Evolutionary conservation across 108 stramenopile species (phyloP).

Genomic region (Discostella stelligeroides): DNA sequence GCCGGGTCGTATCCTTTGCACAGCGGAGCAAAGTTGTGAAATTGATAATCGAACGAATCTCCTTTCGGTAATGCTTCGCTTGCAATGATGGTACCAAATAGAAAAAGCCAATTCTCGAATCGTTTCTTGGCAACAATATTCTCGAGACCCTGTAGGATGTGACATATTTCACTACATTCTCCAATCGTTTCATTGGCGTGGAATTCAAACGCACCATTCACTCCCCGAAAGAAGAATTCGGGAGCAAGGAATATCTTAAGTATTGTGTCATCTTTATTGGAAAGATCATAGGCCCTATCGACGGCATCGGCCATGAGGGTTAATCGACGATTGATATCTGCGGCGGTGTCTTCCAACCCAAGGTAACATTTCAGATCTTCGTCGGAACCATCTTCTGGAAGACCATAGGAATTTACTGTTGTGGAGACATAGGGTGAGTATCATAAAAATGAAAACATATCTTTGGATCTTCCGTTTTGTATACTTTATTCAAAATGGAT

Average conservation of each 20-base stretch:
- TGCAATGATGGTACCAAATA: slow-evolving; percentile 73
- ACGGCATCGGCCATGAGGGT: slow-evolving; percentile 68
- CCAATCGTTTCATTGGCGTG: slow-evolving; percentile 38
- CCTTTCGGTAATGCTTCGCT: slow-evolving; percentile 50
- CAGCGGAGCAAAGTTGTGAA: slow-evolving; percentile 78
- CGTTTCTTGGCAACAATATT: slow-evolving; percentile 56
- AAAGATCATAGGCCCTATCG: slow-evolving; percentile 57
- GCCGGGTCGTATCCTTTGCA: slow-evolving; percentile 71
- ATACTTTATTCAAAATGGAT: neutral
- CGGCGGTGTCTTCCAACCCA: slow-evolving; percentile 53
- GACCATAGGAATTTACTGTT: slow-evolving; percentile 48
- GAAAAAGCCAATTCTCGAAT: slow-evolving; percentile 74
- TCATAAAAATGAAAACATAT: neutral
- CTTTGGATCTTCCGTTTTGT: neutral
- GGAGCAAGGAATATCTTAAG: slow-evolving; percentile 78
- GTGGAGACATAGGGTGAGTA: neutral
- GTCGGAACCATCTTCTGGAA: slow-evolving; percentile 35
- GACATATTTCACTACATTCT: slow-evolving; percentile 58
- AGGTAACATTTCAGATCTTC: slow-evolving; percentile 67
- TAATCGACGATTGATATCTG: slow-evolving; percentile 55
- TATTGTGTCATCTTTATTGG: slow-evolving; percentile 36
- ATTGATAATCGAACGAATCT: slow-evolving; percentile 55
- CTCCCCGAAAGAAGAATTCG: slow-evolving; percentile 74
- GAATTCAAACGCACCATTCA: slow-evolving; percentile 65
- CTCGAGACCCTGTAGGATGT: slow-evolving; percentile 63